Conservation (phyloP, 352 stramenopile species). For the Bremia lactucae region DNA sequence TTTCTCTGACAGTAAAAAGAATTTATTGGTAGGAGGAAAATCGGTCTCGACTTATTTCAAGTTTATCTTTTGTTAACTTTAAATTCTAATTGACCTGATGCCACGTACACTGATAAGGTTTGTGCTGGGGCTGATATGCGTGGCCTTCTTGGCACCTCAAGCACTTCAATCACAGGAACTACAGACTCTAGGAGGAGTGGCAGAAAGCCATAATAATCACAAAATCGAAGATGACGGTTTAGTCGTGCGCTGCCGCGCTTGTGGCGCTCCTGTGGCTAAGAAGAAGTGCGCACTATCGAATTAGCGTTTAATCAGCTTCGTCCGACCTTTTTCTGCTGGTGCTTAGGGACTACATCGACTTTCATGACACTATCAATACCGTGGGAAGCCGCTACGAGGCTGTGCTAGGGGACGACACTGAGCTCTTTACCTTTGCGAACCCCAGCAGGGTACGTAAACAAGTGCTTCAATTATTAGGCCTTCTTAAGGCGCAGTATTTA, state of each 20-base stretch:
- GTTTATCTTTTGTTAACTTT: too few relatives aligned
- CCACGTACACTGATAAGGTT: constrained; percentile 16
- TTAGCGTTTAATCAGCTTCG: neutral
- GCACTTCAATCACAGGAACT: constrained; percentile 3
- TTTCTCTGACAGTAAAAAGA: too few relatives aligned
- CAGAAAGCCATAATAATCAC: constrained; percentile 11
- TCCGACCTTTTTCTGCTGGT: constrained; percentile 6
- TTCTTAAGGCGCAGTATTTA: neutral
- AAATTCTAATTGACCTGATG: constrained; percentile 10
- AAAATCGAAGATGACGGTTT: constrained; percentile 22
- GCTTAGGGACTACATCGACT: constrained; percentile 51
- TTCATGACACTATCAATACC: constrained; percentile 67
- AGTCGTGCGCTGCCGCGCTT: constrained; percentile 66
- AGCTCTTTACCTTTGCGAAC: constrained; percentile 76
- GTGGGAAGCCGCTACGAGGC: constrained; percentile 40
- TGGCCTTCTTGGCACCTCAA: constrained; percentile 3
- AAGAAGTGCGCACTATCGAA: constrained; percentile 36
- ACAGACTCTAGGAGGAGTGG: constrained; percentile 1
- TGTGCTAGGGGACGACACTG: constrained; percentile 33
- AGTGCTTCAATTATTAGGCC: neutral
- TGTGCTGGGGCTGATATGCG: constrained; percentile 10
- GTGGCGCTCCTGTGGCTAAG: constrained; percentile 49
- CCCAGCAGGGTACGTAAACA: constrained; percentile 32
- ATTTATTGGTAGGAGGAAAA: too few relatives aligned
- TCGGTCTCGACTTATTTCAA: too few relatives aligned